These are phyloP conservation scores for Fusarium dimerum DNA, from an alignment of 2,329 filamentous ascomycete genomes.

Conservation along the genomic window DNA sequence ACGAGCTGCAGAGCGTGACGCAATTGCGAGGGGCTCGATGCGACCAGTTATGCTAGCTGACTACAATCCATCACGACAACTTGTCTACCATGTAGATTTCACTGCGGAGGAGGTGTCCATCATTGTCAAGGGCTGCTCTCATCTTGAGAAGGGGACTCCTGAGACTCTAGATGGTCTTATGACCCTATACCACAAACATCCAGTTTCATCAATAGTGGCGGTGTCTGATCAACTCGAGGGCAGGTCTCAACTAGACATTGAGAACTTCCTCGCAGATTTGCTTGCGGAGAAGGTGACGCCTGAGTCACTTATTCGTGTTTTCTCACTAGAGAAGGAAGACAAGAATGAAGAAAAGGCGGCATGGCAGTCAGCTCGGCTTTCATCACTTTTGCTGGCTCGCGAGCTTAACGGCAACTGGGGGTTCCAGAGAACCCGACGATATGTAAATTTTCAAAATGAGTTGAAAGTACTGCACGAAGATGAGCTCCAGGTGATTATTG, in stretches of 20 bases:
- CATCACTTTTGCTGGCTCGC: constrained; percentile 48
- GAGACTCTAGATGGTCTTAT: constrained; percentile 22
- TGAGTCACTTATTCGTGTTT: constrained; percentile 15
- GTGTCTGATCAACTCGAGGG: constrained; percentile 17
- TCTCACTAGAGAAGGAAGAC: constrained; percentile 27
- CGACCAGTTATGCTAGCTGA: constrained; percentile 2
- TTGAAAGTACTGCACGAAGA: constrained; percentile 53
- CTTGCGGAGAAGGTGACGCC: constrained; percentile 18
- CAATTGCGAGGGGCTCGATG: constrained; percentile 27
- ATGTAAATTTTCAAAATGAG: constrained; percentile 47
- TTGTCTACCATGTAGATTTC: constrained; percentile 50
- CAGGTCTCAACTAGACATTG: constrained; percentile 29
- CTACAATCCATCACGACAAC: constrained; percentile 8
- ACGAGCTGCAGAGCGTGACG: constrained; percentile 26
- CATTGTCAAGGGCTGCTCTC: constrained; percentile 25
- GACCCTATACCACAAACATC: constrained; percentile 16
- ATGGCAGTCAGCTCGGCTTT: constrained; percentile 29
- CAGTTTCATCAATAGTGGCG: constrained; percentile 27
- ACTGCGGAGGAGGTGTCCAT: constrained; percentile 37
- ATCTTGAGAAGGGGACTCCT: constrained; percentile 12
- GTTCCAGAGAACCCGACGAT: constrained; percentile 42
- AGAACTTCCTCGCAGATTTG: constrained; percentile 36
- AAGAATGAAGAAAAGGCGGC: constrained; percentile 10
- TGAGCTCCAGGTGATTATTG: constrained; percentile 47
- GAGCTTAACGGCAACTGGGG: constrained; percentile 49